Base-by-base conservation (phyloP, 495 filamentous ascomycete genomes). In the Pyrenula massariospora region DNA sequence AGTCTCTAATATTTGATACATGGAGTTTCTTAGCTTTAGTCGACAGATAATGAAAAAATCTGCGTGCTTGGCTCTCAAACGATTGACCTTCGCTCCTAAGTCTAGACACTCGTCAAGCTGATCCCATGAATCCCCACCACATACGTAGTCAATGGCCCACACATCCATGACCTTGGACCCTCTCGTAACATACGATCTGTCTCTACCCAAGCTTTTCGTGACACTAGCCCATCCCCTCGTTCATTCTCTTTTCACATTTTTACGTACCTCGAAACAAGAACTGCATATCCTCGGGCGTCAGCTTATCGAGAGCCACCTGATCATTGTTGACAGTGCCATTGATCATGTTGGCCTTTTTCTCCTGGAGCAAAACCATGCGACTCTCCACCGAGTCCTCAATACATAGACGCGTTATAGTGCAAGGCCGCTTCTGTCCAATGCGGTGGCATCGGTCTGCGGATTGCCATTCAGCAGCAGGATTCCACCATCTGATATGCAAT, bases 261-360 rank as follows among this genome's bases (percentile, higher is more conserved):
- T 42, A 42, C 8, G 31, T 42, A 42, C 88, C 89, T 24, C 88
- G 76, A 77, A 97, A 97, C 57, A 98, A 70, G 73, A 98, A 98
- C 68, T 94, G 84, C 78, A 98, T 86, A 64, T 98, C 93, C 63
- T 89, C 87, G 0, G 85, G 79, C n/a, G 83, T 91, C 36, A 97
- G 74, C 54, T 89, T 89, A 63, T 96, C 88, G 81, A 96, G 84
- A 0, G 91, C 87, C 22, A 73, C 70, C 59, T 91, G 82, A 66
- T 96, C 91, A 53, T 87, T 85, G 66, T 96, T 95, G 65, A 98
- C 89, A 0, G 92, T 98, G 47, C 89, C 90, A 58, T 90, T 86
- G 59, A 98, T 96, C 84, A 98, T 87, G 57, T 87, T 89, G 0
- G 89, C 86, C 71, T 98, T 98, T 78, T 96, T 98, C 74, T 97